Percentiles rank a stretch among this genome's conserved stretches.
phyloP scores from a whole-genome alignment of 192 early-diverging fungal genomes.

The Backusella tuberculispora region DNA sequence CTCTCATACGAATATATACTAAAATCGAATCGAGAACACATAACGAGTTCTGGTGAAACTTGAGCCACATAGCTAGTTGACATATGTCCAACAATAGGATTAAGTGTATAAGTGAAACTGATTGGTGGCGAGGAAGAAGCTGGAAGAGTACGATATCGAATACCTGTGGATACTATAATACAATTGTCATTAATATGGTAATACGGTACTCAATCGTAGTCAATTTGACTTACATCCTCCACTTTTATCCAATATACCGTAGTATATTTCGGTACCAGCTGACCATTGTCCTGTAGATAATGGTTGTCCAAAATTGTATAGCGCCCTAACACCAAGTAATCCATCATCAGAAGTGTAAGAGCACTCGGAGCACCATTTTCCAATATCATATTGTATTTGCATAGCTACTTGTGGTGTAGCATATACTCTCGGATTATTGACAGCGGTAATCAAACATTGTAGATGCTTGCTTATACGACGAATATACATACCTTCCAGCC shows the following conservation, averaged over 20 bases:
- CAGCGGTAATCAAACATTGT: slow-evolving; percentile 64
- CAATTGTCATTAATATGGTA: not conserved
- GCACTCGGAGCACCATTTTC: slow-evolving; percentile 75
- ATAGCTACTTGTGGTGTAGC: slow-evolving; percentile 51
- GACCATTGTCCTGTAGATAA: slow-evolving; percentile 57
- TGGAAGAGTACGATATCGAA: slow-evolving; percentile 68
- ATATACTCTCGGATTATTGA: slow-evolving; percentile 56
- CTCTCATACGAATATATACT: slow-evolving; percentile 91
- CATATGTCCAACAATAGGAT: slow-evolving; percentile 94
- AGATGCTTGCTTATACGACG: slow-evolving; percentile 54
- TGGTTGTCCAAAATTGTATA: slow-evolving; percentile 73
- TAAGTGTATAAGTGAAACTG: slow-evolving; percentile 75
- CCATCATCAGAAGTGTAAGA: slow-evolving; percentile 78
- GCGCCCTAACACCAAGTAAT: slow-evolving; percentile 79
- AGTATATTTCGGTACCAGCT: slow-evolving; percentile 75
- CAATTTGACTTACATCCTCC: slow-evolving; percentile 73
- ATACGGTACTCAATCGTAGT: not conserved
- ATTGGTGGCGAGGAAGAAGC: slow-evolving; percentile 46
- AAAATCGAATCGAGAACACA: slow-evolving; percentile 88
- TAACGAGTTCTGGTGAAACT: slow-evolving; percentile 65
- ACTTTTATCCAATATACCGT: slow-evolving; percentile 78
- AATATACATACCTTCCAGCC: slow-evolving; percentile 68
- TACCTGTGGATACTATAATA: slow-evolving; percentile 63
- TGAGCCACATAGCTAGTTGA: slow-evolving; percentile 83
- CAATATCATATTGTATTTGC: slow-evolving; percentile 72